A percentile compares a stretch with the other conserved stretches of the same genome.
These are phyloP conservation scores for Rhynchosporium agropyri DNA, from an alignment of 2,329 filamentous ascomycete species.

Conservation along the genomic window DNA sequence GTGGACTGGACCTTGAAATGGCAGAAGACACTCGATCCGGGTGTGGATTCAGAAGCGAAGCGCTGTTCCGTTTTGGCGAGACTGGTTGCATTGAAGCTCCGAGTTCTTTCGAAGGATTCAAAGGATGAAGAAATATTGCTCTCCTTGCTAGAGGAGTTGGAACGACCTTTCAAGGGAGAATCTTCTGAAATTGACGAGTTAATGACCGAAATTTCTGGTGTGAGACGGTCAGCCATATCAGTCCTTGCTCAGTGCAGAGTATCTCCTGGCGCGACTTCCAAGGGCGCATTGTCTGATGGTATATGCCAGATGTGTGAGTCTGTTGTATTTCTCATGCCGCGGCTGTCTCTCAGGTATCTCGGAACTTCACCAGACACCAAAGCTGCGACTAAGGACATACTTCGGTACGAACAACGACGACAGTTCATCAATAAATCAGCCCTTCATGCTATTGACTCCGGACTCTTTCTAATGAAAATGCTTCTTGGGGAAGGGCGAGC, in stretches of 20 bases:
- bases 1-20: constrained; percentile 57
- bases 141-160: constrained; percentile 57
- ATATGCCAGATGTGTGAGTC: constrained; percentile 52
- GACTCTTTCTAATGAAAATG: constrained; percentile 58
- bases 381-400: constrained; percentile 56
- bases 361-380: constrained; percentile 57
- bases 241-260: constrained; percentile 44
- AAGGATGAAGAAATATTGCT: constrained; percentile 49
- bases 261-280: constrained; percentile 14
- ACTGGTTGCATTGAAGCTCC: constrained; percentile 57
- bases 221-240: constrained; percentile 57
- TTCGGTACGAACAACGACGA: constrained; percentile 64
- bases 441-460: constrained; percentile 61
- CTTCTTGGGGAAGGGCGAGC: constrained; percentile 52
- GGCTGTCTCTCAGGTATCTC: constrained; percentile 63
- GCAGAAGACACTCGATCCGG: constrained; percentile 29
- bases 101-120: constrained; percentile 45
- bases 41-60: constrained; percentile 38
- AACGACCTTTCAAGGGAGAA: constrained; percentile 62
- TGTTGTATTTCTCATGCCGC: constrained; percentile 60
- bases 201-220: constrained; percentile 56
- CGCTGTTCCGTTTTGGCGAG: constrained; percentile 57
- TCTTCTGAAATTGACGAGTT: constrained; percentile 63
- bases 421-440: constrained; percentile 51
- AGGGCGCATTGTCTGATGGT: constrained; percentile 26